Conservation (phyloP, 2,329 filamentous ascomycete genomes). For the Monilinia laxa region DNA sequence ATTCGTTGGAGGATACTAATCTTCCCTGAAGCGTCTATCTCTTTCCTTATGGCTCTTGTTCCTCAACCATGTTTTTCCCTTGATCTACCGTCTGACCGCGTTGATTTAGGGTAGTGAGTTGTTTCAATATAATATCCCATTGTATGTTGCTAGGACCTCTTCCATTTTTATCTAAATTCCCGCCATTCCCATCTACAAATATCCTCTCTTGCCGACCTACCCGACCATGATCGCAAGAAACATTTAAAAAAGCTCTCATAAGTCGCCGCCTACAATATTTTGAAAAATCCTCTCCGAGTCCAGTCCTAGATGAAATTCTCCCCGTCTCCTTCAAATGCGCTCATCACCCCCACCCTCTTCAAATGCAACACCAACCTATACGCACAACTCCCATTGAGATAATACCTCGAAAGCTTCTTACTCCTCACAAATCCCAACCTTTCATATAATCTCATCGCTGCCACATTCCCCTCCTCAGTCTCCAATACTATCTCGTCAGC, state of each 20-base stretch:
- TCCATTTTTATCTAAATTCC: neutral
- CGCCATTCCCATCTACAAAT: neutral
- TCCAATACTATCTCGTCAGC: slow-evolving; percentile 96
- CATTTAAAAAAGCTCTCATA: neutral
- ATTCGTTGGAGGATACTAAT: too few species aligned
- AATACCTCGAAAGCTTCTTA: slow-evolving; percentile 92
- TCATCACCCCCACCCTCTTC: slow-evolving; percentile 38
- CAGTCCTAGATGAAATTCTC: neutral
- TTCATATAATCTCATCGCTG: slow-evolving; percentile 91
- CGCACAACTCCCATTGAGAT: slow-evolving; percentile 92
- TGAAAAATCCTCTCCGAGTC: neutral
- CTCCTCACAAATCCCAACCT: slow-evolving; percentile 86
- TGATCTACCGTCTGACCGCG: too few species aligned
- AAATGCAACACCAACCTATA: slow-evolving; percentile 75
- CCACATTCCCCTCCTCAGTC: slow-evolving; percentile 88
- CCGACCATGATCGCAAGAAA: neutral
- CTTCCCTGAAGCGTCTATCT: too few species aligned
- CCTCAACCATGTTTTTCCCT: too few species aligned
- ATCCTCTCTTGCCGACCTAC: neutral
- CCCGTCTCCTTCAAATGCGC: slow-evolving; percentile 20
- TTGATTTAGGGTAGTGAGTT: too few species aligned
- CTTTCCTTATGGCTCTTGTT: too few species aligned
- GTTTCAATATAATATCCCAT: neutral
- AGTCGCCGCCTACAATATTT: neutral
- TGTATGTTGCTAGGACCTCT: neutral